Conservation (phyloP, 495 filamentous ascomycete species). For the Podospora sp. region DNA sequence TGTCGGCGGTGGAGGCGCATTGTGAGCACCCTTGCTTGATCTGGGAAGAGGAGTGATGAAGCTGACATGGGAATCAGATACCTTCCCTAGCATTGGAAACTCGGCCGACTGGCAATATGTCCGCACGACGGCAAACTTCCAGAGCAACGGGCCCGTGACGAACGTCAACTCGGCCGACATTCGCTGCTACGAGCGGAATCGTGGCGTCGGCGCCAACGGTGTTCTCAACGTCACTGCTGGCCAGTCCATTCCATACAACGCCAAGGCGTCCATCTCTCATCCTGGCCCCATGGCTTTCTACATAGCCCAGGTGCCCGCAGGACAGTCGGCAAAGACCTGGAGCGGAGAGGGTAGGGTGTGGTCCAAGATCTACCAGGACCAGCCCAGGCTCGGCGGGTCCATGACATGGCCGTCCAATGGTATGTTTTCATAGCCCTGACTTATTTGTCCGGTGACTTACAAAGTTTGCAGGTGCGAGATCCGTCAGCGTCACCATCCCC, state of each 20-base stretch:
- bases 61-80: slow-evolving; percentile 27
- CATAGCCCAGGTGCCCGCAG: slow-evolving; percentile 56
- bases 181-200: slow-evolving; percentile 52
- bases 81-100: slow-evolving; percentile 36
- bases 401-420: slow-evolving; percentile 52
- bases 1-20: slow-evolving; percentile 42
- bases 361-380: slow-evolving; percentile 57
- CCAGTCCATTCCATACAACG: slow-evolving; percentile 46
- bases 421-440: slow-evolving; percentile 18
- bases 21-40: slow-evolving; percentile 28
- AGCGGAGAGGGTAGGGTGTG: slow-evolving; percentile 55
- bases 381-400: slow-evolving; percentile 38
- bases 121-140: slow-evolving; percentile 51
- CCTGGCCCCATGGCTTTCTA: slow-evolving; percentile 56
- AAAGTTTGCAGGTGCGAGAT: slow-evolving; percentile 26
- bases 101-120: slow-evolving; percentile 53
- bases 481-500: slow-evolving; percentile 52
- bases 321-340: slow-evolving; percentile 47
- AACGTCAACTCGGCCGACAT: slow-evolving; percentile 51
- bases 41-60: not conserved
- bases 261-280: slow-evolving; percentile 50
- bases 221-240: slow-evolving; percentile 51
- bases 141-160: slow-evolving; percentile 55
- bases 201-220: slow-evolving; percentile 41
- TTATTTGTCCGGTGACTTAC: not conserved